phyloP scores from a whole-genome alignment of 768 basidiomycete genomes.

The Suillus bovinus region DNA sequence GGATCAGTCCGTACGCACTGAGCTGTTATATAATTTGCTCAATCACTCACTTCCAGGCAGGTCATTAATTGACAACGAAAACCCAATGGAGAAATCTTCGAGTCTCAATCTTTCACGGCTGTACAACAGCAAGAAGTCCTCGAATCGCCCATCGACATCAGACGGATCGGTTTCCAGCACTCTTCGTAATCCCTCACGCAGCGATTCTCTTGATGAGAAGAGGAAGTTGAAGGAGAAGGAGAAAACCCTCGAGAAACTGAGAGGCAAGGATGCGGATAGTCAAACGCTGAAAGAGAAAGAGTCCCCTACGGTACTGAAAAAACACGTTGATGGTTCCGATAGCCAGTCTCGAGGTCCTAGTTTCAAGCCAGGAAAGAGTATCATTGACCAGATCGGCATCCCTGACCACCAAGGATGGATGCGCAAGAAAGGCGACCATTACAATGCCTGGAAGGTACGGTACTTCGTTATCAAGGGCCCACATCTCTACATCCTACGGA shows the following conservation, averaged over 20 bases:
- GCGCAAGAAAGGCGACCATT: conserved; percentile 92
- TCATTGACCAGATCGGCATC: conserved; percentile 87
- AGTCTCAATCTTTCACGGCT: conserved; percentile 53
- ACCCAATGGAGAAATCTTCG: conserved; percentile 43
- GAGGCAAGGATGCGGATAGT: conserved; percentile 22
- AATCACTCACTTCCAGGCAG: conserved; percentile 16
- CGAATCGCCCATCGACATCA: conserved; percentile 43
- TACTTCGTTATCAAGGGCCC: conserved; percentile 93
- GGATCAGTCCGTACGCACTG: conserved; percentile 58
- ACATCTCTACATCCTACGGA: conserved; percentile 85
- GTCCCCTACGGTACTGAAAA: background rate
- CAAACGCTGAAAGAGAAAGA: conserved; percentile 16
- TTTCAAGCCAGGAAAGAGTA: conserved; percentile 64
- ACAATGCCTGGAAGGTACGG: conserved; percentile 89
- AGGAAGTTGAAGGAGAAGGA: conserved; percentile 29
- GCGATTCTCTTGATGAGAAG: conserved; percentile 22
- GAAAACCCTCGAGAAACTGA: conserved; percentile 20
- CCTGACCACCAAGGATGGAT: conserved; percentile 93
- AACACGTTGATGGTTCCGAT: background rate
- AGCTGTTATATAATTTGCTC: conserved; percentile 9
- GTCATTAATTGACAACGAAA: conserved; percentile 34
- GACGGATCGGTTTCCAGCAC: conserved; percentile 33
- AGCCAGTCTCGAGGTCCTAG: conserved; percentile 29
- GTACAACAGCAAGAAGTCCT: conserved; percentile 44
- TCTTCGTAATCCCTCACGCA: conserved; percentile 23